Conservation (phyloP, 2,329 filamentous ascomycete genomes). For the Venturia carpophila region DNA sequence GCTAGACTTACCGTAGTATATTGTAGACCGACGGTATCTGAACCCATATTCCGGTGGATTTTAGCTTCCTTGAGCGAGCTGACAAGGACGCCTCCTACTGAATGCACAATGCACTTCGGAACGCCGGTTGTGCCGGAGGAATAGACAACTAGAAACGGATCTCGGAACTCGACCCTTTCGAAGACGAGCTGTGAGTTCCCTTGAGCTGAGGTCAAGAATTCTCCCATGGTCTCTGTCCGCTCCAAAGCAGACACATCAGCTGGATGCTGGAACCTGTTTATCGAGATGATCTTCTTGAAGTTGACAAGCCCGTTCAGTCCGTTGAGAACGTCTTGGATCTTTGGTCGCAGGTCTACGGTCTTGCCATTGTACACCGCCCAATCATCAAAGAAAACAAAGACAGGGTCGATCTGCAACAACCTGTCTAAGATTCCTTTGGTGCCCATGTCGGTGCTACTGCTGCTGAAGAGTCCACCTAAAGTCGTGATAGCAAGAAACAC, state of each 20-base stretch:
- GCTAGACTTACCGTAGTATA: conserved; percentile 44
- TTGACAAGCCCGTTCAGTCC: conserved; percentile 54
- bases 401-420: conserved; percentile 65
- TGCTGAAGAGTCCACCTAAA: conserved; percentile 68
- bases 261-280: conserved; percentile 56
- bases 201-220: conserved; percentile 35
- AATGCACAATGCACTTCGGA: conserved; percentile 81
- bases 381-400: conserved; percentile 79
- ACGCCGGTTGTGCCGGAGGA: conserved; percentile 73
- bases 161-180: conserved; percentile 57
- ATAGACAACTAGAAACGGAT: conserved; percentile 72
- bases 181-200: conserved; percentile 43
- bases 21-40: conserved; percentile 44
- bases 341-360: conserved; percentile 59
- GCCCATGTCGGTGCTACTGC: conserved; percentile 75
- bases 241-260: conserved; percentile 52
- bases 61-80: conserved; percentile 53
- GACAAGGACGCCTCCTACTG: conserved; percentile 56
- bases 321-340: conserved; percentile 59
- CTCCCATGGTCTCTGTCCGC: conserved; percentile 36
- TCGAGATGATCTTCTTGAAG: conserved; percentile 57
- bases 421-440: conserved; percentile 69
- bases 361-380: conserved; percentile 73
- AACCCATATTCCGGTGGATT: conserved; percentile 43
- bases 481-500: conserved; percentile 63